Evolutionary conservation across 1,139 yeast genomes (phyloP), one percentile per base, ranked within the genome.

Genomic region (Hyphopichia pseudoburtonii): DNA sequence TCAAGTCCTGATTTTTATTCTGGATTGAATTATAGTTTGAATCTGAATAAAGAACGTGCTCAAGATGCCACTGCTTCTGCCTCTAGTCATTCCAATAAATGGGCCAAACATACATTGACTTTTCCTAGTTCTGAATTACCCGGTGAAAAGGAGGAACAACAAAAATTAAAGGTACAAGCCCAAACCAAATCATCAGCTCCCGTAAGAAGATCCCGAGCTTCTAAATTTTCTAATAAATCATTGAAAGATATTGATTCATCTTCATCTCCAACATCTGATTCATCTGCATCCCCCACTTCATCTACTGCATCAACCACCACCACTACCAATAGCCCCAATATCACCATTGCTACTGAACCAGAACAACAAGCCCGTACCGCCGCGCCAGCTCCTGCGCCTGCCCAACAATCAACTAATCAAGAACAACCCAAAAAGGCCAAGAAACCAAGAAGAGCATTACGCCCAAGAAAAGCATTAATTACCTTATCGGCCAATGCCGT

Each of bases 381-480:
- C 12, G 22, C 46, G 27, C 26, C 38, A 4, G 22, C 48, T 17
- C 21, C 43, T 24, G 11, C 42, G 11, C 17, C 45, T 12, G 37
- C 43, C 22, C 23, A 41, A 27, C 14, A 32, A 6, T 30, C 42
- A 27, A 30, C 43, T 6, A 34, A 37, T 10, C 41, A 45, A 23
- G 46, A 39, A 34, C 37, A 41, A 3, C 6, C 42, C 47, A 16
- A 28, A 15, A 49, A 52, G 16, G 42, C 62, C 44, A 72, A 70
- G 53, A 78, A 76, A 64, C 70, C 64, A 44, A 78, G 80, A 62
- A 78, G 96, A 62, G 73, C 78, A 25, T 69, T 90, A 42, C 78
- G 81, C 51, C 96, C 97, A 3, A 76, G 68, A 50, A 92, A 87
- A 63, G 96, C 97, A 1, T 82, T 92, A 39, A 88, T 92, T 35